phyloP scores from a whole-genome alignment of 768 basidiomycete species.

The Suillus weaverae region DNA sequence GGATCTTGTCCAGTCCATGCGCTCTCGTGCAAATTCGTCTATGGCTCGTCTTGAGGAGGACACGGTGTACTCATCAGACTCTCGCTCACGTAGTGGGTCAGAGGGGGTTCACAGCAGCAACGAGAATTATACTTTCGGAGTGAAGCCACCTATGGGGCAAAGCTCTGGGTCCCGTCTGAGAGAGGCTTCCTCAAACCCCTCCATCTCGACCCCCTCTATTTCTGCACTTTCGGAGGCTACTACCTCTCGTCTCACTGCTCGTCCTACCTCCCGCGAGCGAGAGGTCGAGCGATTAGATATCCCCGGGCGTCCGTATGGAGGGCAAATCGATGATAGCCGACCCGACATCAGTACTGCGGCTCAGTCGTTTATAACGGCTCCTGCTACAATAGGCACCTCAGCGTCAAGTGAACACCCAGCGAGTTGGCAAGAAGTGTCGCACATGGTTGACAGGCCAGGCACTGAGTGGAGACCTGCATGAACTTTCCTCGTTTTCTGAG shows the following conservation, averaged over 20 bases:
- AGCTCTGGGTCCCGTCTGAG: conserved; percentile 21
- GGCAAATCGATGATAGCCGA: conserved; percentile 38
- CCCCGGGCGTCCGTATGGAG: conserved; percentile 22
- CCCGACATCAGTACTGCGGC: conserved; percentile 70
- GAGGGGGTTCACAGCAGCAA: conserved; percentile 48
- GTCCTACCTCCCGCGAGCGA: conserved; percentile 15
- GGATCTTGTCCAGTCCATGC: conserved; percentile 51
- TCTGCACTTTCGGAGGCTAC: conserved; percentile 27
- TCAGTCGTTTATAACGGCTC: conserved; percentile 66
- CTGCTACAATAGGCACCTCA: conserved; percentile 58
- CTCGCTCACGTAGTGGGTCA: conserved; percentile 41
- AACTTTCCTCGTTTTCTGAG: conserved; percentile 21
- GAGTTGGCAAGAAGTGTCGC: conserved; percentile 48
- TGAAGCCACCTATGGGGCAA: not conserved
- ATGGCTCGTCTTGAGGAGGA: conserved; percentile 68
- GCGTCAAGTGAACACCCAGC: conserved; percentile 48
- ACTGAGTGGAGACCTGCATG: conserved; percentile 41
- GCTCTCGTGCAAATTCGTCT: conserved; percentile 65
- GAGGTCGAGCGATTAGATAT: conserved; percentile 25
- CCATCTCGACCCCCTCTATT: conserved; percentile 16
- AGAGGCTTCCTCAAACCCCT: conserved; percentile 13
- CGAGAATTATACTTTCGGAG: conserved; percentile 77
- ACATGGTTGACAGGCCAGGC: conserved; percentile 44
- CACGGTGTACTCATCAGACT: conserved; percentile 35
- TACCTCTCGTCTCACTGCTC: conserved; percentile 24